Base-by-base conservation (phyloP, 176 grass and related monocot genomes). In the Hordeum marinum region DNA sequence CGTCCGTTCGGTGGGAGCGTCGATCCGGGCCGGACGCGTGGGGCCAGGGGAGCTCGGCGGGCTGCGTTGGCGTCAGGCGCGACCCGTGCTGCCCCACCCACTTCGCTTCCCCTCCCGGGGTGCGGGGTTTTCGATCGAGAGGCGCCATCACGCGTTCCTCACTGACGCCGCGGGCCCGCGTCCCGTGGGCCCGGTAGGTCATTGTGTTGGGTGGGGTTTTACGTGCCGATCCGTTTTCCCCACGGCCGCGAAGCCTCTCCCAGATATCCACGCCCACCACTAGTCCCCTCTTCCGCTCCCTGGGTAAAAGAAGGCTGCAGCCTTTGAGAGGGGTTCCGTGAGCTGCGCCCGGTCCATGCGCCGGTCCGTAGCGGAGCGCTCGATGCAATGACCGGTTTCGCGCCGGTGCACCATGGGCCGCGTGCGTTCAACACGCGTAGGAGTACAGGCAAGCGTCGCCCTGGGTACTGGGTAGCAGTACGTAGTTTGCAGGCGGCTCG, bases 311-410 rank as follows among this genome's bases (percentile, higher is more conserved):
- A 52, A 63, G 23, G 83, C 83, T 71, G 57, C 70, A 27, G 63
- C 57, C 41, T 21, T 39, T 3, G 31, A 37, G 7, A 3, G 9
- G 59, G 24, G 11, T 11, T 7, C 13, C 6, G 0, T 0, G 0
- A 13, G 4, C 14, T 40, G 29, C 18, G 82, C 64, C 20, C 0
- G 43, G 43, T 39, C 73, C 5, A 78, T 6, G 4, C 0, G 0
- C 0, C 0, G 0, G 5, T 3, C 2, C 1, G 1, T 0, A 0
- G 15, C 27, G 3, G 10, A 14, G 3, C 23, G 3, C 5, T 11
- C 0, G 12, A 21, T 6, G 14, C 11, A 2, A 21, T 25, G 76
- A 8, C 0, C 11, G 8, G 10, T 7, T 24, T 20, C 8, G 15
- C 1, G 0, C 3, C 41, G 70, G 76, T 15, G 68, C 21, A 18